Conservation (phyloP, 2,329 filamentous ascomycete species). For the Teratosphaeria nubilosa region DNA sequence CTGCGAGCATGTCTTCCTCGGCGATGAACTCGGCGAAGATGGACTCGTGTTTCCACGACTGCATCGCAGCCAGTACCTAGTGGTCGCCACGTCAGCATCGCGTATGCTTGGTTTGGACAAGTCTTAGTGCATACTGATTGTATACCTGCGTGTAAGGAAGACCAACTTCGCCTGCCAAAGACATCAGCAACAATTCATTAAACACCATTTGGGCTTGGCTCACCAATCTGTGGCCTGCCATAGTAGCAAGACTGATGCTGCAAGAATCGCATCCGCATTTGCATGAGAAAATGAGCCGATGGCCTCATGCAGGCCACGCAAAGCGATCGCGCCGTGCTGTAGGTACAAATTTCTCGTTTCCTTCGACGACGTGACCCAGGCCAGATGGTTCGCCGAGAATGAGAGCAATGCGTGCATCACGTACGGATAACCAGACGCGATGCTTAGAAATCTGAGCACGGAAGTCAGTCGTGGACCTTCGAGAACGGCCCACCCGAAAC, state of each 20-base stretch:
- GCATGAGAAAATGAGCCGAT: conserved; percentile 74
- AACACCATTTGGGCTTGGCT: conserved; percentile 27
- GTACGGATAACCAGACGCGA: conserved; percentile 72
- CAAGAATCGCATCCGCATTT: conserved; percentile 84
- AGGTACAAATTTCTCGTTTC: conserved; percentile 82
- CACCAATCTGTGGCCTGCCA: conserved; percentile 97
- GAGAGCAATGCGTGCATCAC: conserved; percentile 91
- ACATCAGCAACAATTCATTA: conserved; percentile 6
- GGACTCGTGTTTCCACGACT: conserved; percentile 77
- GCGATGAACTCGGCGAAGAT: conserved; percentile 73
- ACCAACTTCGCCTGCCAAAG: conserved; percentile 70
- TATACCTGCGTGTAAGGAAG: conserved; percentile 81
- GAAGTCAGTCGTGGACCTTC: conserved; percentile 1
- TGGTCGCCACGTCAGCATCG: neutral
- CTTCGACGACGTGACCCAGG: conserved; percentile 76
- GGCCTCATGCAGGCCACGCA: conserved; percentile 80
- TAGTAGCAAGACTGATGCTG: conserved; percentile 80
- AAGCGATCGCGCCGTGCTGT: conserved; percentile 74
- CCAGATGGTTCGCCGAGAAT: conserved; percentile 89
- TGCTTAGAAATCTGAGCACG: conserved; percentile 52
- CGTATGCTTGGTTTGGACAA: neutral
- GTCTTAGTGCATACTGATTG: conserved; percentile 56
- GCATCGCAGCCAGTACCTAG: conserved; percentile 83
- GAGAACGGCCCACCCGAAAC: conserved; percentile 26
- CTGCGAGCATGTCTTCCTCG: conserved; percentile 47